Evolutionary conservation across 1,139 yeast species (phyloP), one percentile per base, ranked within the genome.

Genomic region (Eremothecium coryli): DNA sequence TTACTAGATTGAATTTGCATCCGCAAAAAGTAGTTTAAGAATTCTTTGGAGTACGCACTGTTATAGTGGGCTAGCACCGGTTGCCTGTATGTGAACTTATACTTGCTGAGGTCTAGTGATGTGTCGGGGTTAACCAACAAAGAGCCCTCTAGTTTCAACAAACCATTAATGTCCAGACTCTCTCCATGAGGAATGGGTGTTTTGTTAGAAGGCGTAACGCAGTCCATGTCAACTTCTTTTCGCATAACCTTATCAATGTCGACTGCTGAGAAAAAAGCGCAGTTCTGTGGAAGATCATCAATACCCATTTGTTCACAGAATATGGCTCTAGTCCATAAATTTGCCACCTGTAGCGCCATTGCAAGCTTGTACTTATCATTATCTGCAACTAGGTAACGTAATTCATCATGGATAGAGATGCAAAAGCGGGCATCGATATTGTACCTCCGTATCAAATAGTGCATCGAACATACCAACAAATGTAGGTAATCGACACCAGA

Each of bases 401-500:
- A 71, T 56, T 93, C 99, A 58, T 93, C 99, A 58, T 93, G 99
- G 22, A 93, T 96, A 0, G 98, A 86, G 13, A 93, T 68, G 41
- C 80, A 66, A 38, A 93, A 64, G 35, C 99, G 64, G 1, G 95
- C 95, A 27, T 80, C 71, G n/a, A 93, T 64, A 4, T 65, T 56
- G 56, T 76, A 90, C 40, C 67, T 69, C 25, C 72, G 68, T 32
- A 73, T 67, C 45, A 93, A 65, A 51, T 85, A 84, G 40, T 85
- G 84, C 97, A 93, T 90, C 0, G 95, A 76, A 4, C 86, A 73
- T 37, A 90, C 70, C 38, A 93, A 59, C 27, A 93, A 58, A 56
- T 93, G 98, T 35, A 93, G 65, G 54, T 93, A 93, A 56, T 93
- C 98, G 12, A 93, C 99, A 26, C 98, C 99, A 1, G 96, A 85